Base-by-base conservation (phyloP, 129 eudicot genomes). In the Scalesia atractyloides region DNA sequence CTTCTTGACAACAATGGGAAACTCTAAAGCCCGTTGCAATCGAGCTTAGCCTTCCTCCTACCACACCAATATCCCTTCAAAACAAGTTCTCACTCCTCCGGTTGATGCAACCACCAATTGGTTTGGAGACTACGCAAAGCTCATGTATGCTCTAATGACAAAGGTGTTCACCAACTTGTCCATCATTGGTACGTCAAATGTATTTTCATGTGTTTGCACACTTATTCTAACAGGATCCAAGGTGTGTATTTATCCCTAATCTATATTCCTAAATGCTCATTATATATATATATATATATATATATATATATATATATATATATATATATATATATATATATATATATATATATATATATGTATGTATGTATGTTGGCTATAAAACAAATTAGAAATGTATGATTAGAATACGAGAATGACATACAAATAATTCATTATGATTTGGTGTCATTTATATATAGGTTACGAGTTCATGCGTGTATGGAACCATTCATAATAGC, bases 11-110 rank as follows among this genome's bases (percentile, higher is more conserved):
- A 72, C 83, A 77, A 4, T 73, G 12, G 93, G 92, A 74, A n/a
- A 91, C 97, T 34, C 91, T 91, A 17, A 86, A 86, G 66, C 97
- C 97, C 5, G 80, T 92, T 26, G 97, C 97, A 44, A 92, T 92
- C n/a, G 97, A 92, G 86, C 91, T 89, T 11, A 84, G 89, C 83
- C 96, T 89, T 61, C 96, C 91, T 14, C 44, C 49, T 18, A 63
- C 74, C 5, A 84, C 19, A 83, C 82, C 14, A 78, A 62, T 76
- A 33, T 87, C 13, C 79, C 78, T 46, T 78, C 86, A 24, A 89
- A 82, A 76, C 92, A 95, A 12, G 97, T 92, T 17, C 73, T 92
- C 51, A 86, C 87, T 16, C 96, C 96, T 64, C 96, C 97, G 0
- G 77, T 84, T 7, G 89, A 86, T 61, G 91, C 97, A 81, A 92